A percentile compares a stretch with the other conserved stretches of the same genome.
These are phyloP conservation scores for Pichia nanzhaoensis DNA, from an alignment of 805 yeast genomes.

Conservation along the genomic window DNA sequence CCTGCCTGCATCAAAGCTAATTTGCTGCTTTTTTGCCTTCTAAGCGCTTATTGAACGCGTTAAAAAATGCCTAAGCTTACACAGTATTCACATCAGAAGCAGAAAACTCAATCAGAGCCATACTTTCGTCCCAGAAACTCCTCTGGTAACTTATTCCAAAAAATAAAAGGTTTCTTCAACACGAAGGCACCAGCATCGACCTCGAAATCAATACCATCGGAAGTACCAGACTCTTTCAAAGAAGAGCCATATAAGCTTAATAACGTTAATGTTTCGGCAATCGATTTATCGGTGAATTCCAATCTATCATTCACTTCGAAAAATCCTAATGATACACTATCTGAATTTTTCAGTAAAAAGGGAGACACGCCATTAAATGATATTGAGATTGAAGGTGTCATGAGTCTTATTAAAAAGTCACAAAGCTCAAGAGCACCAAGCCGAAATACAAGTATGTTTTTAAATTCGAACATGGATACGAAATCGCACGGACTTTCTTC, in stretches of 20 bases:
- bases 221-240: neutral
- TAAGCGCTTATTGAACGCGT: too few species aligned
- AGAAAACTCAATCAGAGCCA: neutral
- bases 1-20: too few species aligned
- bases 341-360: constrained; percentile 63
- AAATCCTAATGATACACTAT: constrained; percentile 53
- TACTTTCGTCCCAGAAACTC: constrained; percentile 2
- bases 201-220: too few species aligned
- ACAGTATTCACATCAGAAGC: neutral
- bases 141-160: constrained; percentile 9
- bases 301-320: constrained; percentile 20
- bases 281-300: constrained; percentile 15
- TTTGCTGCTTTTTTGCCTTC: too few species aligned
- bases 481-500: neutral
- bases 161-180: constrained; percentile 11
- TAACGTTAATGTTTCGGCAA: constrained; percentile 13
- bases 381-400: constrained; percentile 76
- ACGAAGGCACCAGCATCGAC: neutral
- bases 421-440: constrained; percentile 13
- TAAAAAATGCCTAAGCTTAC: neutral
- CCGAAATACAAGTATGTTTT: constrained; percentile 8
- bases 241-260: constrained; percentile 1
- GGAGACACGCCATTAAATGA: constrained; percentile 72
- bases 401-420: constrained; percentile 46
- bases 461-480: constrained; percentile 5